Evolutionary conservation across 805 yeast species (phyloP).

Genomic region (Nematodospora valgi): DNA sequence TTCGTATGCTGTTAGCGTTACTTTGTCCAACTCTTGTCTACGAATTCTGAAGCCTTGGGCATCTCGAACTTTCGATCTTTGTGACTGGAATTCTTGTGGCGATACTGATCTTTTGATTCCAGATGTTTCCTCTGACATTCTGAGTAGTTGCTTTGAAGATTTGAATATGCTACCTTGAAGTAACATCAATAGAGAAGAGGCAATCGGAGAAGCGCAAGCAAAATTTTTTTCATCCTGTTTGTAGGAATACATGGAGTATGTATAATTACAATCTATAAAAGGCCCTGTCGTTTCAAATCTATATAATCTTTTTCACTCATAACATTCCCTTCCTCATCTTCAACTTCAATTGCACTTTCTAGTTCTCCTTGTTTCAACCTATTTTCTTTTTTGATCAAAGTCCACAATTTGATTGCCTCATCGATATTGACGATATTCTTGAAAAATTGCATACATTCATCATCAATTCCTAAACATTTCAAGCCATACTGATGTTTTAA

Average conservation of each 20-base stretch:
- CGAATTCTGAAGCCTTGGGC: conserved; percentile 46
- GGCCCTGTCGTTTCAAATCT: conserved; percentile 85
- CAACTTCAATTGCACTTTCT: conserved; percentile 72
- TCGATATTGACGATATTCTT: conserved; percentile 62
- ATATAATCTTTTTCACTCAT: conserved; percentile 80
- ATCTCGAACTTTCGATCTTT: conserved; percentile 34
- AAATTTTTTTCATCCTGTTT: background rate
- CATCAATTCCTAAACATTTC: conserved; percentile 65
- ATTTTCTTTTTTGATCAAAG: conserved; percentile 34
- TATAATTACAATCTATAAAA: conserved; percentile 39
- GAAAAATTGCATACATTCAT: conserved; percentile 44
- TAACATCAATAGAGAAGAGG: too few species aligned
- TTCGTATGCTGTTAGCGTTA: conserved; percentile 37
- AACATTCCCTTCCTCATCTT: conserved; percentile 90
- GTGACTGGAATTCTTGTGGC: background rate
- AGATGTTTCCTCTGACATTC: background rate
- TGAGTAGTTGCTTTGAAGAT: too few species aligned
- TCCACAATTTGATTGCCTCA: conserved; percentile 66
- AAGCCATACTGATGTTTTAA: conserved; percentile 71
- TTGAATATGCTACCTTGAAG: too few species aligned
- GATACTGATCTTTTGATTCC: conserved; percentile 15
- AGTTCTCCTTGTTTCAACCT: conserved; percentile 36
- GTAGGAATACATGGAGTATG: background rate
- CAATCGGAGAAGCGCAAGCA: too few species aligned
- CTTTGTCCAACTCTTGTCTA: conserved; percentile 43